Evolutionary conservation across 176 grass and related monocot genomes (phyloP).

Genomic region (Tuctoria greenei): DNA sequence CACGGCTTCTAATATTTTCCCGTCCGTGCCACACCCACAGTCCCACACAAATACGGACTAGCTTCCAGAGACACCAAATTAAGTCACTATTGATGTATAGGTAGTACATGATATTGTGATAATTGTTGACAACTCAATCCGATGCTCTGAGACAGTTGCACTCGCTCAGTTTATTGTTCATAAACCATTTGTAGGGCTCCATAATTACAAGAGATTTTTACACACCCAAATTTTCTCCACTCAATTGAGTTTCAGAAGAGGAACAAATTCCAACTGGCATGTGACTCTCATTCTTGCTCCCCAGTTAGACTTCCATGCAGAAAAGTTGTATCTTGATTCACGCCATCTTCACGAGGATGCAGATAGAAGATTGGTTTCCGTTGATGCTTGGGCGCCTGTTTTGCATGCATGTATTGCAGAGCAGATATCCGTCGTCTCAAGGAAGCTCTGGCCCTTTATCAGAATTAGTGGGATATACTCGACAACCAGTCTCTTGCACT

Average conservation of each 20-base stretch:
- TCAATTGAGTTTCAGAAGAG: conserved; percentile 14
- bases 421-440: conserved; percentile 57
- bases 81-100: neutral
- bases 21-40: no score
- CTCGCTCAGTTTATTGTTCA: neutral
- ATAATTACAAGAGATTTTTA: conserved; percentile 21
- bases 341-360: conserved; percentile 32
- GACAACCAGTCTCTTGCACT: conserved; percentile 66
- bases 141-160: neutral
- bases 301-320: neutral
- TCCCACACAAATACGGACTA: no score
- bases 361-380: conserved; percentile 8
- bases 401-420: conserved; percentile 64
- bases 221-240: neutral
- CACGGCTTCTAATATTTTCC: neutral
- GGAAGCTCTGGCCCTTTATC: conserved; percentile 46
- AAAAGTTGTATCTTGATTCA: neutral
- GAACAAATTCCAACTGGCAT: neutral
- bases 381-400: conserved; percentile 28
- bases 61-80: neutral
- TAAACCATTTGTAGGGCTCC: neutral
- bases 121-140: neutral
- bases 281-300: conserved; percentile 2
- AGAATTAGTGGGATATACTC: conserved; percentile 56
- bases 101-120: neutral